Evolutionary conservation across 345 rosid species (phyloP), one percentile per base, ranked within the genome.

Genomic region (Salix caprea): DNA sequence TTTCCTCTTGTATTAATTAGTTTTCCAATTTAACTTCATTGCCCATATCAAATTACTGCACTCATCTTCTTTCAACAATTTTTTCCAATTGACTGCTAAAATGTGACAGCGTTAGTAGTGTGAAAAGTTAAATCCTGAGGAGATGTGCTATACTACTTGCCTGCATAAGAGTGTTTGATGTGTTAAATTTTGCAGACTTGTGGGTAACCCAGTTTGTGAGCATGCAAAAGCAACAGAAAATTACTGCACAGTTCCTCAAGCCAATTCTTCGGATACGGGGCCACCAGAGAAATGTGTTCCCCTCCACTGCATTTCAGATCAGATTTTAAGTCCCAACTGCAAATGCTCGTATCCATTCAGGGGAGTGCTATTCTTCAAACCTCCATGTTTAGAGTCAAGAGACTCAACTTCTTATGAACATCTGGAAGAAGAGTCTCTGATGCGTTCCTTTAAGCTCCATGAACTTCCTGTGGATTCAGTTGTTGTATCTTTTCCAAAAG

Each of bases 401-500:
- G 86, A 89, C 78, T 1, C 64, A 7, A 73, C 83, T 42, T 44
- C 79, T 82, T 93, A 78, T 26, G 4, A 0, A 7, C 9, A 5
- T 15, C 97, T 96, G 0, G 80, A 40, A 40, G 44, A 86, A 79
- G 19, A 69, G 5, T 0, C 74, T 28, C 24, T 96, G 74, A 72
- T 42, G 30, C 12, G 3, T 16, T 74, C 72, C 73, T 87, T 84
- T 71, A 80, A 62, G 72, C 50, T 56, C 44, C 36, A 26, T n/a
- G 65, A 75, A 39, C 88, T 92, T 74, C 94, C 91, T 0, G 91
- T 96, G 74, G 98, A 90, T 71, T 82, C 92, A 0, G 79, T 88
- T 42, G 83, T 81, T 14, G 76, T 96, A 30, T 82, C 90, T 23
- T 74, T 90, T 82, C 91, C 94, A 26, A 84, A 76, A 83, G 88